Base-by-base conservation (phyloP, 192 early-diverging fungal genomes). In the Spizellomyces sp. region DNA sequence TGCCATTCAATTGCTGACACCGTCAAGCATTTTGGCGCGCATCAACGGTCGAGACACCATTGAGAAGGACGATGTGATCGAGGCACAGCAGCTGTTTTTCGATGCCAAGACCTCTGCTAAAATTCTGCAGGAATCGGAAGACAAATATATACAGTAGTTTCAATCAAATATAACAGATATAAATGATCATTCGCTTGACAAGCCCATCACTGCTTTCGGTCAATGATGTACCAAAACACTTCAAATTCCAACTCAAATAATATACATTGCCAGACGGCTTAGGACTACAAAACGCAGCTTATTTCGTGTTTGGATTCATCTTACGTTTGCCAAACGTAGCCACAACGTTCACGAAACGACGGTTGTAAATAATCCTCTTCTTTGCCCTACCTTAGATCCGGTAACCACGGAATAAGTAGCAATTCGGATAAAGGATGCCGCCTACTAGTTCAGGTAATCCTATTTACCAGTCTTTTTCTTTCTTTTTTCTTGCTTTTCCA, bases 281-380 rank as follows among this genome's bases (percentile, higher is more conserved):
- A 36, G 27, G 27, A 55, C 44, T n/a, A 14, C 12, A 10, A 9
- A 2, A 14, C 59, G 1, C 17, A 19, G 14, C 14, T 61, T 12
- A 14, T 19, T 14, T 22, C n/a, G 14, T 12, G 17, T 55, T 15
- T 55, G 48, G 14, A 45, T 76, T 86, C 81, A 92, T 88, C 83
- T 85, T 90, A 77, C 94, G 90, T 92, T 98, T 99, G 81, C 91
- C 91, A 79, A 93, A 86, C 61, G 83, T 74, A 74, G 85, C 87
- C 78, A 91, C 91, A 70, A 93, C 91, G 89, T 97, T 96, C 69
- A 97, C 93, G 83, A 96, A 98, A 69, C 97, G 94, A 79, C 97
- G 92, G 88, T 89, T 97, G 92, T 97, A 99, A 70, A 86, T 84
- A 66, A 95, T 84, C 76, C 97, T 87, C 93, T 97, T 99, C 89